These are phyloP conservation scores for Agaricus subrufescens DNA, from an alignment of 768 basidiomycete genomes.

Conservation along the genomic window DNA sequence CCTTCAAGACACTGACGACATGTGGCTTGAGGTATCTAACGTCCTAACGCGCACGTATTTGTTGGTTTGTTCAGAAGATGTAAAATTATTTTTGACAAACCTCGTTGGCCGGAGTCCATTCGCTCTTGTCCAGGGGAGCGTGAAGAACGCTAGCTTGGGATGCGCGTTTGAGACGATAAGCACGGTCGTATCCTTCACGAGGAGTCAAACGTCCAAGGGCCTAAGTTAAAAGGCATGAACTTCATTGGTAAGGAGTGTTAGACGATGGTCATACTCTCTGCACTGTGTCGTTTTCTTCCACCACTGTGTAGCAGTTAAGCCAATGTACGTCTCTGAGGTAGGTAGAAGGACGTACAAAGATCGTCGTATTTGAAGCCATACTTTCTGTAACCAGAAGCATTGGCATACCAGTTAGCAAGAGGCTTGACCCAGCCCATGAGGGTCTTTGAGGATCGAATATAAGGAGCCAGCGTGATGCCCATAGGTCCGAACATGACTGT, in stretches of 20 bases:
- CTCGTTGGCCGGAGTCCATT: constrained; percentile 75
- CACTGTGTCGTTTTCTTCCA: constrained; percentile 74
- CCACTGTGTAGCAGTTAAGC: constrained; percentile 37
- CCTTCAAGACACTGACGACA: constrained; percentile 66
- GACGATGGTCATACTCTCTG: constrained; percentile 55
- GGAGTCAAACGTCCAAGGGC: constrained; percentile 79
- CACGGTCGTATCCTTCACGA: constrained; percentile 83
- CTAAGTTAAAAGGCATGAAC: constrained; percentile 33
- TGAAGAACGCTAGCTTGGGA: constrained; percentile 78
- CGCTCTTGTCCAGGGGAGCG: constrained; percentile 70
- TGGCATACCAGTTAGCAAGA: constrained; percentile 77
- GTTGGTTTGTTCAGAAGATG: not conserved
- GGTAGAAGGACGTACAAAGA: constrained; percentile 58
- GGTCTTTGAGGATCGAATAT: constrained; percentile 63
- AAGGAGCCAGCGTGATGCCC: constrained; percentile 71
- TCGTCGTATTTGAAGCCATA: constrained; percentile 94
- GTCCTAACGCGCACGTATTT: constrained; percentile 52
- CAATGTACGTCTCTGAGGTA: constrained; percentile 7
- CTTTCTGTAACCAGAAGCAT: constrained; percentile 77
- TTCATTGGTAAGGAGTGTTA: not conserved
- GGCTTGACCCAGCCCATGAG: constrained; percentile 70
- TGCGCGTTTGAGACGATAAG: constrained; percentile 83
- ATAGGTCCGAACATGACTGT: constrained; percentile 56
- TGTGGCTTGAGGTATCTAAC: constrained; percentile 82
- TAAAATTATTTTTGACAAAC: constrained; percentile 34